Conservation (phyloP, 2,329 filamentous ascomycete species). For the Verticillium klebahnii region DNA sequence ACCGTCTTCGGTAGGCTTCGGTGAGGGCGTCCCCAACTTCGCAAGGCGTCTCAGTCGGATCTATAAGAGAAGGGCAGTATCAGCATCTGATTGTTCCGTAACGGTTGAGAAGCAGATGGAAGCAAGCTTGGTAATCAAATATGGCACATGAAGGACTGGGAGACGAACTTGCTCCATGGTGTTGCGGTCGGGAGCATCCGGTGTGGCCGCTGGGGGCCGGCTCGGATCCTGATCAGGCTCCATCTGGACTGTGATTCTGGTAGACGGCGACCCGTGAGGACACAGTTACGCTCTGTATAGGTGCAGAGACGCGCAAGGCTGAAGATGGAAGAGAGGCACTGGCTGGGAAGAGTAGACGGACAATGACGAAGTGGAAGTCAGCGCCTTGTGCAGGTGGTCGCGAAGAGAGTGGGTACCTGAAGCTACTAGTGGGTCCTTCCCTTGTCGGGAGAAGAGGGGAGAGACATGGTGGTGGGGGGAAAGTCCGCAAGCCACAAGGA, state of each 20-base stretch:
- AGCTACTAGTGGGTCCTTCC: not conserved
- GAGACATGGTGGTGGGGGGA: not conserved
- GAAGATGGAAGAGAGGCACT: not conserved
- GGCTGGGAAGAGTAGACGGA: not conserved
- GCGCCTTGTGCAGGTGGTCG: not conserved
- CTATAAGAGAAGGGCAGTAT: conserved; percentile 17
- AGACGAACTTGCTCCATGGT: conserved; percentile 51
- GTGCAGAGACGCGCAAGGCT: not conserved
- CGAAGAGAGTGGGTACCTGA: not conserved
- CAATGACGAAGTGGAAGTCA: not conserved
- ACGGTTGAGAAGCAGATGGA: not conserved
- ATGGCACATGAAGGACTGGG: conserved; percentile 5
- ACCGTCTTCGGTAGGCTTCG: conserved; percentile 37
- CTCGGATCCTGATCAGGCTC: conserved; percentile 35
- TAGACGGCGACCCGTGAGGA: not conserved
- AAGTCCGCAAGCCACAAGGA: not conserved
- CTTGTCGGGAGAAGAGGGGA: not conserved
- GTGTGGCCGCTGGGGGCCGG: conserved; percentile 31
- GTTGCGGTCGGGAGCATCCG: conserved; percentile 52
- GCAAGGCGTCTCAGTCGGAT: conserved; percentile 46
- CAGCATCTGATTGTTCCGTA: not conserved
- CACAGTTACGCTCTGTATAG: not conserved
- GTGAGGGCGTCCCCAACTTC: conserved; percentile 36
- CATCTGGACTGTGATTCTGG: conserved; percentile 24
- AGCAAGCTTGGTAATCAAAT: conserved; percentile 1